These are phyloP conservation scores for Hypoxylon sp. DNA, from an alignment of 2,329 filamentous ascomycete genomes.

Conservation along the genomic window DNA sequence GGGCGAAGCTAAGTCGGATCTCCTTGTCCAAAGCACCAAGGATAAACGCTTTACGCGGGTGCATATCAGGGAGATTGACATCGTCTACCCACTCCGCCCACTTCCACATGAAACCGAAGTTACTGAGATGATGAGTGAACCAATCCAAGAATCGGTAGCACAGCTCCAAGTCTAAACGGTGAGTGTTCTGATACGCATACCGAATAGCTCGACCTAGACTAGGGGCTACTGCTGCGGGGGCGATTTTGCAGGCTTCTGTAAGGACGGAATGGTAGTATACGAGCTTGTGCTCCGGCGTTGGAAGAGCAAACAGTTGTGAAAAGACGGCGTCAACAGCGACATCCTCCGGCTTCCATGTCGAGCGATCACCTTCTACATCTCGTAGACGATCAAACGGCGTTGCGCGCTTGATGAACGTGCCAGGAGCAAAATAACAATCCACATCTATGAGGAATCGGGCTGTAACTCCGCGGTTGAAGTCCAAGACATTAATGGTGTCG, in stretches of 20 bases:
- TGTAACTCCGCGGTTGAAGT: slow-evolving; percentile 90
- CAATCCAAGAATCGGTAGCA: slow-evolving; percentile 92
- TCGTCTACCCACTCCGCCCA: slow-evolving; percentile 98
- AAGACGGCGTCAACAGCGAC: slow-evolving; percentile 98
- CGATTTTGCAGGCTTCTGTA: slow-evolving; percentile 95
- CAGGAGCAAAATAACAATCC: slow-evolving; percentile 92
- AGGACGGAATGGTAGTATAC: slow-evolving; percentile 97
- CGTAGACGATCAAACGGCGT: slow-evolving; percentile 92
- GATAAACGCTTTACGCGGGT: slow-evolving; percentile 95
- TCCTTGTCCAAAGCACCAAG: slow-evolving; percentile 93
- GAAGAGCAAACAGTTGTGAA: slow-evolving; percentile 91
- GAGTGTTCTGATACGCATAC: slow-evolving; percentile 86
- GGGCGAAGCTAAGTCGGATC: slow-evolving; percentile 94
- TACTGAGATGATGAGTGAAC: slow-evolving; percentile 98
- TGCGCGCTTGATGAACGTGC: slow-evolving; percentile 93
- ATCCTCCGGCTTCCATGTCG: slow-evolving; percentile 98
- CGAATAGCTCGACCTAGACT: slow-evolving; percentile 94
- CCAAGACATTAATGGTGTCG: slow-evolving; percentile 93
- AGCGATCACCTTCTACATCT: slow-evolving; percentile 73
- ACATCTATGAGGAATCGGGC: slow-evolving; percentile 93
- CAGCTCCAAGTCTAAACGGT: slow-evolving; percentile 89
- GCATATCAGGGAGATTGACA: slow-evolving; percentile 79
- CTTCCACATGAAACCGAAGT: slow-evolving; percentile 99
- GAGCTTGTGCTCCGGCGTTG: slow-evolving; percentile 89
- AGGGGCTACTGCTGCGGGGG: slow-evolving; percentile 94